These are phyloP conservation scores for Xylariales sp. DNA, from an alignment of 2,329 filamentous ascomycete genomes.

Conservation along the genomic window DNA sequence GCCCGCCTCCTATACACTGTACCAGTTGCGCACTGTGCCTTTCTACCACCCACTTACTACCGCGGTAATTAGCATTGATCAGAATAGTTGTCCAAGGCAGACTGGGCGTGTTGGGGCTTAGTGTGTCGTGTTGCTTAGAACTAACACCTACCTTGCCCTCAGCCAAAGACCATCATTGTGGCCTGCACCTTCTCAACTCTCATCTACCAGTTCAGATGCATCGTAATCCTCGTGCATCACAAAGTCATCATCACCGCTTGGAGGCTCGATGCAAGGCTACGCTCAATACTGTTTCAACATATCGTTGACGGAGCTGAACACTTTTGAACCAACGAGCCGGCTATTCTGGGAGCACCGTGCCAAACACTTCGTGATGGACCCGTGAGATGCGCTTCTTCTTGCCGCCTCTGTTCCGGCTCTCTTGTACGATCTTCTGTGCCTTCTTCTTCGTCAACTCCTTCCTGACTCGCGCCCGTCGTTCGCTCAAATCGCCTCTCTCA, in stretches of 20 bases:
- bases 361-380: slow-evolving; percentile 2
- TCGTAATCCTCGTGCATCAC: not conserved
- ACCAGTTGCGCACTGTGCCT: too few relatives aligned
- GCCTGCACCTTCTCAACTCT: not conserved
- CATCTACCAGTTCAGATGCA: not conserved
- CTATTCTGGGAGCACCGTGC: slow-evolving; percentile 1
- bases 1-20: too few relatives aligned
- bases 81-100: not conserved
- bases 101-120: too few relatives aligned
- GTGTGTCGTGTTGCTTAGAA: not conserved
- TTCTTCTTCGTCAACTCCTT: too few relatives aligned
- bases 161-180: slow-evolving; percentile 1
- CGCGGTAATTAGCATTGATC: too few relatives aligned
- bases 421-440: too few relatives aligned
- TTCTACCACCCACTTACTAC: too few relatives aligned
- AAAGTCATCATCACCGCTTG: not conserved
- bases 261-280: not conserved
- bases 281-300: not conserved
- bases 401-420: too few relatives aligned
- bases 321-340: not conserved
- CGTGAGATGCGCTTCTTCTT: too few relatives aligned
- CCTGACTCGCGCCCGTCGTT: too few relatives aligned
- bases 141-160: not conserved
- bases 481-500: too few relatives aligned
- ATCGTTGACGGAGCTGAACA: not conserved